phyloP scores from a whole-genome alignment of 805 yeast genomes.

The Danielozyma ontarioensis region DNA sequence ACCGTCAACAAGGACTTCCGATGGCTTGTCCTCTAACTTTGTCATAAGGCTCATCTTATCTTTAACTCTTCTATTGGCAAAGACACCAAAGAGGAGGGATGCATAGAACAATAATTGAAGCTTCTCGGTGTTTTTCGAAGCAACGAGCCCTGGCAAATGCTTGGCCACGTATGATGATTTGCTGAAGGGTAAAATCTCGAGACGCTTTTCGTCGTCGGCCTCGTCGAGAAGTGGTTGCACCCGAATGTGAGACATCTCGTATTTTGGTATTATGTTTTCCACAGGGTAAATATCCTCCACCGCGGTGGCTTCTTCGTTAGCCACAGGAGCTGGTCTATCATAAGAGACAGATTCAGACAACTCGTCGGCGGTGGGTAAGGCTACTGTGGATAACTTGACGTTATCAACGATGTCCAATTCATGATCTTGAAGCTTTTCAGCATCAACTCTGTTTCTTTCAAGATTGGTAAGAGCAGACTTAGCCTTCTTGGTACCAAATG shows the following conservation, averaged over 20 bases:
- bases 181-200: constrained; percentile 58
- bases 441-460: constrained; percentile 81
- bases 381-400: constrained; percentile 63
- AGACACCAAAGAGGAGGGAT: constrained; percentile 75
- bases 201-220: constrained; percentile 37
- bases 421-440: constrained; percentile 67
- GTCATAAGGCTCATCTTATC: constrained; percentile 56
- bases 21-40: constrained; percentile 57
- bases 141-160: constrained; percentile 35
- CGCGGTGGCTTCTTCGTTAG: constrained; percentile 70
- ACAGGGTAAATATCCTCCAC: constrained; percentile 83
- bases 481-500: constrained; percentile 95
- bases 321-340: constrained; percentile 81
- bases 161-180: constrained; percentile 53
- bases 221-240: constrained; percentile 59
- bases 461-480: constrained; percentile 80
- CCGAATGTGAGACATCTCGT: constrained; percentile 60
- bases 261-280: constrained; percentile 60
- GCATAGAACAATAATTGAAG: constrained; percentile 74
- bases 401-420: constrained; percentile 80
- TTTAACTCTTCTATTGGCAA: constrained; percentile 61
- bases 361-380: constrained; percentile 66
- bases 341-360: constrained; percentile 51
- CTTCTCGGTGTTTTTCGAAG: constrained; percentile 45
- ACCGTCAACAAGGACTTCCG: constrained; percentile 69